Evolutionary conservation across 306 rosid species (phyloP), one percentile per base, ranked within the genome.

Genomic region (Trichosanthes cucumerina): DNA sequence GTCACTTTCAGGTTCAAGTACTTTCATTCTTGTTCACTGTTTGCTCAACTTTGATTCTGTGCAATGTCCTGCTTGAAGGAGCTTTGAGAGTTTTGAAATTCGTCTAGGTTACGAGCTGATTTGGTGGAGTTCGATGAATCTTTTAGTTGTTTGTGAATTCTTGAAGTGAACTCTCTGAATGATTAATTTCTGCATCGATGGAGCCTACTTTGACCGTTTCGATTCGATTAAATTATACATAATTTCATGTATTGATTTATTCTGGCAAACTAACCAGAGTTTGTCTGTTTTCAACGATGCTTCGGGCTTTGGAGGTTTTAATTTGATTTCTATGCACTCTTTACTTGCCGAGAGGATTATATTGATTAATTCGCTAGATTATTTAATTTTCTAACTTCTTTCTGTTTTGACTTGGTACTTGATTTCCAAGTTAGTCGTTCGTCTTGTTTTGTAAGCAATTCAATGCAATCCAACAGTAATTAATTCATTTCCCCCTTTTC

Each of bases 1-100:
- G 99, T 82, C 98, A 86, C 81, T 91, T 84, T 78, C 99, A 92
- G 99, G 99, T 90, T 54, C 14, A 0, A 19, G 6, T 9, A 3
- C 64, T 46, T 18, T n/a, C 64, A 5, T 71, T 16, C 15, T 76
- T 60, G 1, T 68, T 6, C 1, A 15, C 34, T 4, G 44, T 60
- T 52, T 11, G 12, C 13, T 23, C 16, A 36, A 13, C 44, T 70
- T 44, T 44, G 12, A 13, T 44, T 44, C 0, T 4, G 10, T 43
- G 34, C 11, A 60, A 28, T 12, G n/a, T 9, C 39, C 19, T 26
- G 68, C 68, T 63, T 63, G 41, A 43, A 24, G 11, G n/a, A 24
- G 18, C 77, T 2, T 71, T 16, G 1, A 24, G 15, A 26, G 39
- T 43, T 39, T 69, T 23, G 43, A 34, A 13, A 33, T 26, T 5